phyloP scores from a whole-genome alignment of 306 rosid species.

The Vigna trinervia region DNA sequence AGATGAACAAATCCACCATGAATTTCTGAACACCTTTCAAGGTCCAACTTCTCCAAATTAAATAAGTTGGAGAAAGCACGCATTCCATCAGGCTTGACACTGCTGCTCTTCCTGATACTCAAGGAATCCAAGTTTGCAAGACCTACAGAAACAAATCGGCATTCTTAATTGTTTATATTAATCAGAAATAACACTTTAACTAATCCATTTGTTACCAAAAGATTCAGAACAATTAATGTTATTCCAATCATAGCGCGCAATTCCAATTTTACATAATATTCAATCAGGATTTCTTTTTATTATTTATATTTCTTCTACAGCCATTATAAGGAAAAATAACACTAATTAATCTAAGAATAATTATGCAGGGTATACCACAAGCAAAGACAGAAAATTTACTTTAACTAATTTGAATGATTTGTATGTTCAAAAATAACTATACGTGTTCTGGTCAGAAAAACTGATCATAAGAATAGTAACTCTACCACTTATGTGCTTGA shows the following conservation, averaged over 20 bases:
- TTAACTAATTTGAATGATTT: slow-evolving; percentile 13
- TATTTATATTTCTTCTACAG: slow-evolving; percentile 17
- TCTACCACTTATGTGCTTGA: slow-evolving; percentile 65
- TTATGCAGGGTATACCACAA: slow-evolving; percentile 2
- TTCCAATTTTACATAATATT: slow-evolving; percentile 34
- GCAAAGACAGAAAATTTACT: slow-evolving; percentile 18
- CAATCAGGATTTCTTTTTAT: slow-evolving; percentile 2
- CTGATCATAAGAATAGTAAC: slow-evolving; percentile 17
- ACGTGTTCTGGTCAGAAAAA: slow-evolving; percentile 9
- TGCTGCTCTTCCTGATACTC: slow-evolving; percentile 64
- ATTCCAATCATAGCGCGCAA: slow-evolving; percentile 8
- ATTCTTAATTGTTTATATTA: slow-evolving; percentile 30
- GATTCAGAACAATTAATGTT: neutral
- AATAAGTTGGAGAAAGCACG: slow-evolving; percentile 62
- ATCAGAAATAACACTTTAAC: neutral
- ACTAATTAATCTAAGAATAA: slow-evolving; percentile 22
- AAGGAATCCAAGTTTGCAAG: slow-evolving; percentile 66
- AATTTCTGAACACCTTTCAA: slow-evolving; percentile 70
- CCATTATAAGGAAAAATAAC: neutral
- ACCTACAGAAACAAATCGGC: slow-evolving; percentile 51
- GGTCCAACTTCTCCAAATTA: slow-evolving; percentile 76
- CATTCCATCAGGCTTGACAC: slow-evolving; percentile 69
- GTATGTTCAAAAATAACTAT: neutral
- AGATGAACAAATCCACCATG: slow-evolving; percentile 84
- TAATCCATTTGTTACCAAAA: neutral